Evolutionary conservation across 768 basidiomycete species (phyloP).

Genomic region (Lactarius deliciosus): DNA sequence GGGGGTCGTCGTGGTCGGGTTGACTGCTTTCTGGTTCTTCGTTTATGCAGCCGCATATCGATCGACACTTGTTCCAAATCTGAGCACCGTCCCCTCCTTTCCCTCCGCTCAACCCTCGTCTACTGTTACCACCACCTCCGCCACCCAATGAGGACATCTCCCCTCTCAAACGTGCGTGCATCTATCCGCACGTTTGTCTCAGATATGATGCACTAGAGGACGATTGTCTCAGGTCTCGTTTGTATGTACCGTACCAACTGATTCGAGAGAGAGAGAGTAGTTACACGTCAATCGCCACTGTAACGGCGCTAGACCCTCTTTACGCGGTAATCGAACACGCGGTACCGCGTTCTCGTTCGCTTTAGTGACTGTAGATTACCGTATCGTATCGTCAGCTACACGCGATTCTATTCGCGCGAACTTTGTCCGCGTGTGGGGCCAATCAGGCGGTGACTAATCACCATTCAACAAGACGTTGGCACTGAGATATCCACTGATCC

Average conservation of each 20-base stretch:
- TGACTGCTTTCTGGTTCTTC: slow-evolving; percentile 26
- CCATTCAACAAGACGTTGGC: not conserved
- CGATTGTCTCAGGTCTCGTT: slow-evolving; percentile 2
- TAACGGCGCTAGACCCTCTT: slow-evolving; percentile 5
- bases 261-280: not conserved
- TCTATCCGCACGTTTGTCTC: not conserved
- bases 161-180: slow-evolving; percentile 24
- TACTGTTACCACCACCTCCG: not conserved
- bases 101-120: slow-evolving; percentile 17
- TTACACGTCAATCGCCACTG: slow-evolving; percentile 8
- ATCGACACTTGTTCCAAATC: slow-evolving; percentile 26
- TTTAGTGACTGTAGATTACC: not conserved
- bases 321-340: slow-evolving; percentile 17
- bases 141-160: slow-evolving; percentile 6
- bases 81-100: slow-evolving; percentile 13
- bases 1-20: slow-evolving; percentile 2
- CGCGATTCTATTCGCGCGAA: not conserved
- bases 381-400: not conserved
- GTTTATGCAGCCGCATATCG: slow-evolving; percentile 28
- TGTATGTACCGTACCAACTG: slow-evolving; percentile 12
- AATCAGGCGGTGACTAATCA: slow-evolving; percentile 1
- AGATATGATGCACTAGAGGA: not conserved
- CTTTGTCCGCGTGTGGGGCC: slow-evolving; percentile 10
- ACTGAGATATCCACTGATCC: not conserved
- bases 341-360: slow-evolving; percentile 13